Conservation (phyloP, 805 yeast genomes). For the Sungouiozyma intestinalis region DNA sequence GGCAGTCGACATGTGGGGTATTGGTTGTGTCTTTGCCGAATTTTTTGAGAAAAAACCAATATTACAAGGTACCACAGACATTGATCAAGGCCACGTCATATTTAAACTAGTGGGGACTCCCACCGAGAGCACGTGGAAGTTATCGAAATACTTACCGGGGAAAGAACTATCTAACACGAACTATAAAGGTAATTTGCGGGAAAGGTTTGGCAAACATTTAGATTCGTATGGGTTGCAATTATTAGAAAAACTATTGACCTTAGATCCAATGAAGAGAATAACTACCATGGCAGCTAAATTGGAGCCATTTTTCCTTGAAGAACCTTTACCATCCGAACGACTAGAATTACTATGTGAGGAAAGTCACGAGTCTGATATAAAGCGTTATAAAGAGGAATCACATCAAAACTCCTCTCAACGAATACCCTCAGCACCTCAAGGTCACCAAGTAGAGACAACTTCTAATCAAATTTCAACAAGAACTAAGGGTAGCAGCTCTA, state of each 20-base stretch:
- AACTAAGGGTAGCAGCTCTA: neutral
- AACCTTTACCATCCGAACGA: constrained; percentile 54
- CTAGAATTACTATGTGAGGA: constrained; percentile 65
- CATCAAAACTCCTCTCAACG: constrained; percentile 25
- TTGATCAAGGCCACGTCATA: constrained; percentile 76
- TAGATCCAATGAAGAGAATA: constrained; percentile 63
- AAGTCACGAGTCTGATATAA: constrained; percentile 79
- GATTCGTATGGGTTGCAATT: constrained; percentile 39
- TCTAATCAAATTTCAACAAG: neutral
- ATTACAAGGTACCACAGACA: constrained; percentile 72
- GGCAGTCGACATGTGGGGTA: constrained; percentile 96
- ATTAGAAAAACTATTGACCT: constrained; percentile 47
- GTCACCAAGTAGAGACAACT: constrained; percentile 18
- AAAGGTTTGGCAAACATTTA: constrained; percentile 37
- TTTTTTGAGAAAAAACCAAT: constrained; percentile 74
- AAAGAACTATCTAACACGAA: constrained; percentile 30
- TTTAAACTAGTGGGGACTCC: constrained; percentile 83
- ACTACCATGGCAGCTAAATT: constrained; percentile 72
- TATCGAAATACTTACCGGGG: constrained; percentile 45
- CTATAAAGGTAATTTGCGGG: constrained; percentile 35
- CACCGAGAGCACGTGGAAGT: constrained; percentile 47
- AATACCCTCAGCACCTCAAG: constrained; percentile 27
- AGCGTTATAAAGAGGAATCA: constrained; percentile 39
- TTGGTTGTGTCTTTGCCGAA: constrained; percentile 93
- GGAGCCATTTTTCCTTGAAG: constrained; percentile 55